phyloP scores from a whole-genome alignment of 2,329 filamentous ascomycete species.

The Neobulgaria alba region DNA sequence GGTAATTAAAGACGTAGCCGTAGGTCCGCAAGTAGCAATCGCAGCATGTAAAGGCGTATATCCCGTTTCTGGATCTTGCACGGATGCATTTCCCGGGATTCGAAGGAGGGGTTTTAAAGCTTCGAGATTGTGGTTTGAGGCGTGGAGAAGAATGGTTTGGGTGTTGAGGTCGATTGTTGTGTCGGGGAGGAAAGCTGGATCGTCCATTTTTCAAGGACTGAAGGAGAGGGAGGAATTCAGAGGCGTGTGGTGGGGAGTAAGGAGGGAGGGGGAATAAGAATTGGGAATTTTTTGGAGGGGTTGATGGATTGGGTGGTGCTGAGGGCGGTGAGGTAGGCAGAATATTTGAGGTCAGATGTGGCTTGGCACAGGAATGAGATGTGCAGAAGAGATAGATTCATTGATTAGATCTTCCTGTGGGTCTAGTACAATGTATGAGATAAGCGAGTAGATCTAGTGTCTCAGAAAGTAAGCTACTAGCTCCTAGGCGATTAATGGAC shows the following conservation, averaged over 20 bases:
- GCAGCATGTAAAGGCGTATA: slow-evolving; percentile 85
- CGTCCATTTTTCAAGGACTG: slow-evolving; percentile 28
- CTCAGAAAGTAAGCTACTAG: no score
- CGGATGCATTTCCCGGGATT: slow-evolving; percentile 49
- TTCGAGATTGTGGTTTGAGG: slow-evolving; percentile 47
- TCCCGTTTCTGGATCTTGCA: slow-evolving; percentile 76
- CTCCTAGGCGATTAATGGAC: no score
- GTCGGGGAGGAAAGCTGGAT: slow-evolving; percentile 18
- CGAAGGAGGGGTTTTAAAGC: slow-evolving; percentile 27
- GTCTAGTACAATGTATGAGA: no score
- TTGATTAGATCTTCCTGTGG: no score
- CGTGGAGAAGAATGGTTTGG: slow-evolving; percentile 57
- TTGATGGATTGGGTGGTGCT: neutral
- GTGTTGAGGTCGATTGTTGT: slow-evolving; percentile 23
- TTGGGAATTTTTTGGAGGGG: neutral
- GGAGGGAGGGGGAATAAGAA: neutral
- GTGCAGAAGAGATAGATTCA: neutral
- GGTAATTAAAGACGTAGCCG: slow-evolving; percentile 9
- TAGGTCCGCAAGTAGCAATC: slow-evolving; percentile 60
- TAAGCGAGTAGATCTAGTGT: no score
- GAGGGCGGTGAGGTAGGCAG: neutral
- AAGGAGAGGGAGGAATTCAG: no score
- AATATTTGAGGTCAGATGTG: neutral
- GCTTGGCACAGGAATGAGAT: neutral
- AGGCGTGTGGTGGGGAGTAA: neutral